Evolutionary conservation across 306 rosid species (phyloP).

Genomic region (Lathyrus aphaca): DNA sequence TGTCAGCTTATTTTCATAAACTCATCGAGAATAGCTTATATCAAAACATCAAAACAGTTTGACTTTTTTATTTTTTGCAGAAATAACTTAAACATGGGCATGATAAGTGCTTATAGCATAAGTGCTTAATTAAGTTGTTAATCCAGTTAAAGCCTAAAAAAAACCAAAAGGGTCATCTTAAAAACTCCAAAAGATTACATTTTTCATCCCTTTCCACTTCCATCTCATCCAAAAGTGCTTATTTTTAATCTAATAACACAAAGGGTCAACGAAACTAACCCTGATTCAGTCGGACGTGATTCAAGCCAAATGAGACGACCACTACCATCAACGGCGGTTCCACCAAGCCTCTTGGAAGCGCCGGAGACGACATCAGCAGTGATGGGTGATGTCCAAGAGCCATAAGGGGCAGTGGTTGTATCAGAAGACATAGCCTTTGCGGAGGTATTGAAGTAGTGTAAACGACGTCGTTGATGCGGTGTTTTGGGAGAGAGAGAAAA

Average conservation of each 20-base stretch:
- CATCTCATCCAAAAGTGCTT: slow-evolving; percentile 1
- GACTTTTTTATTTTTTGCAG: too few species aligned
- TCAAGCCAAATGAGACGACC: slow-evolving; percentile 92
- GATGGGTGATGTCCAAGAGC: slow-evolving; percentile 93
- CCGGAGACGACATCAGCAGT: slow-evolving; percentile 89
- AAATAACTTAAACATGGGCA: not conserved
- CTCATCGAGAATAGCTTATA: too few species aligned
- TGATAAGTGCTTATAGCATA: not conserved
- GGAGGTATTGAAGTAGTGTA: not conserved
- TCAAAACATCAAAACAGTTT: too few species aligned
- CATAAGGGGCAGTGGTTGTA: slow-evolving; percentile 64
- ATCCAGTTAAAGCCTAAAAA: not conserved
- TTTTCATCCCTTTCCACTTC: not conserved
- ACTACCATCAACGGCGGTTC: slow-evolving; percentile 64
- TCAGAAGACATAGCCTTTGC: slow-evolving; percentile 53
- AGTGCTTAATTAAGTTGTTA: not conserved
- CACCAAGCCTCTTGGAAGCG: slow-evolving; percentile 75
- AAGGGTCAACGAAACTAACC: slow-evolving; percentile 47
- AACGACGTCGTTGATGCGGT: slow-evolving; percentile 22
- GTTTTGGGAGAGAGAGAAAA: slow-evolving; percentile 17
- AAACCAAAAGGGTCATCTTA: not conserved
- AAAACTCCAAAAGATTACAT: slow-evolving; percentile 17
- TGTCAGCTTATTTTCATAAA: too few species aligned
- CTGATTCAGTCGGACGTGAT: slow-evolving; percentile 82
- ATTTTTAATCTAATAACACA: not conserved